These are phyloP conservation scores for Bretschneidera sinensis DNA, from an alignment of 345 rosid genomes.

Conservation along the genomic window DNA sequence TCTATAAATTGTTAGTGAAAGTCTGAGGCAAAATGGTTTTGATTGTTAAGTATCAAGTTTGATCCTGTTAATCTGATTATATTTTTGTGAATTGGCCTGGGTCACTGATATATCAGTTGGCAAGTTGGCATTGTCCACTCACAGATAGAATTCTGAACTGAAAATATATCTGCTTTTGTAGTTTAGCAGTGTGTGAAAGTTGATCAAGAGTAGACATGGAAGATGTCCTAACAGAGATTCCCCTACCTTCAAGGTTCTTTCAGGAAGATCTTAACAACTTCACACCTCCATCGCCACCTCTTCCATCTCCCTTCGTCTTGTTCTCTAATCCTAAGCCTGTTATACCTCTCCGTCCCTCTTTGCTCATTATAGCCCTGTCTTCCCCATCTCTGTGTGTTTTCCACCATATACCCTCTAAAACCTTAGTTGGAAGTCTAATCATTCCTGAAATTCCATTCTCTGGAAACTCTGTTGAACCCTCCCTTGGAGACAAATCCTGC, in stretches of 20 bases:
- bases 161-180: constrained; percentile 6
- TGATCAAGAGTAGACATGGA: constrained; percentile 45
- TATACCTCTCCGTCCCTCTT: constrained; percentile 56
- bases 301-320: constrained; percentile 70
- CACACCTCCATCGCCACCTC: constrained; percentile 36
- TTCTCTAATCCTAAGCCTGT: constrained; percentile 51
- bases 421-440: constrained; percentile 65
- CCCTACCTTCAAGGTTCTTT: constrained; percentile 92
- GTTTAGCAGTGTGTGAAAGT: constrained; percentile 15
- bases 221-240: constrained; percentile 81
- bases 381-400: constrained; percentile 55
- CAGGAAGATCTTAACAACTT: constrained; percentile 95
- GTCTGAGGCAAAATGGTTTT: too few species aligned
- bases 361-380: constrained; percentile 70
- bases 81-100: too few species aligned
- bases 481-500: constrained; percentile 75
- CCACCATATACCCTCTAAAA: constrained; percentile 52
- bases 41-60: too few species aligned
- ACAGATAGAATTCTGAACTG: not conserved
- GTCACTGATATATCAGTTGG: not conserved
- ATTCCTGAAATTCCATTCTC: constrained; percentile 73
- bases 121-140: not conserved
- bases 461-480: constrained; percentile 57
- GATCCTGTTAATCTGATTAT: too few species aligned
- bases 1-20: too few species aligned